Conservation (phyloP, 2,329 filamentous ascomycete species). For the Beauveria medogensis region DNA sequence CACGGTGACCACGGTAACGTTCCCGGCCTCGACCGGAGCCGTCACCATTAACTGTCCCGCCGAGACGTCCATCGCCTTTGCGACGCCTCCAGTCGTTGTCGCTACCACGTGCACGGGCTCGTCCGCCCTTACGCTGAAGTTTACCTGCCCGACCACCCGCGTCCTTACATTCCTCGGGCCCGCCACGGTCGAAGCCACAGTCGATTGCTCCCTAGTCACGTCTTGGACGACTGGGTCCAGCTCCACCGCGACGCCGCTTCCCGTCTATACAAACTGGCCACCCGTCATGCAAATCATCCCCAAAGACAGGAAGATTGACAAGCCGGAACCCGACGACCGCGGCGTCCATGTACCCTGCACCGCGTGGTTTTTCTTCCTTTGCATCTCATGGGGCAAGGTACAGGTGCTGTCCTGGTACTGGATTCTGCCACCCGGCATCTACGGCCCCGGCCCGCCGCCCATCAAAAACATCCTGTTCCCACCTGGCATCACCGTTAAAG, state of each 20-base stretch:
- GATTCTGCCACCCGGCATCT: constrained; percentile 15
- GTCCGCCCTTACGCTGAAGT: constrained; percentile 8
- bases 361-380: constrained; percentile 17
- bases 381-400: constrained; percentile 3
- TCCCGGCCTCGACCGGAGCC: constrained; percentile 8
- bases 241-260: constrained; percentile 10
- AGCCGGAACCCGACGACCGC: constrained; percentile 12
- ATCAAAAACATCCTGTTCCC: constrained; percentile 8
- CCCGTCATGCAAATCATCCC: neutral
- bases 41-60: constrained; percentile 11
- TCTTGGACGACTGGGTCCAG: constrained; percentile 9
- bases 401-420: constrained; percentile 5
- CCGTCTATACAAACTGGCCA: constrained; percentile 7
- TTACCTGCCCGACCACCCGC: constrained; percentile 10
- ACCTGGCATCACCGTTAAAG: constrained; percentile 10
- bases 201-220: constrained; percentile 5
- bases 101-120: neutral
- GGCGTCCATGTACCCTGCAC: constrained; percentile 13
- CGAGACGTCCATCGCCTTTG: constrained; percentile 10
- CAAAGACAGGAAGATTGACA: constrained; percentile 1
- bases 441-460: constrained; percentile 13
- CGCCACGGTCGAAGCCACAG: constrained; percentile 10
- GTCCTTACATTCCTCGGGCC: constrained; percentile 13
- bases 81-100: constrained; percentile 7
- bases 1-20: constrained; percentile 13